Evolutionary conservation across 2,329 filamentous ascomycete species (phyloP).

Genomic region (Dryadomyces quercivorus): DNA sequence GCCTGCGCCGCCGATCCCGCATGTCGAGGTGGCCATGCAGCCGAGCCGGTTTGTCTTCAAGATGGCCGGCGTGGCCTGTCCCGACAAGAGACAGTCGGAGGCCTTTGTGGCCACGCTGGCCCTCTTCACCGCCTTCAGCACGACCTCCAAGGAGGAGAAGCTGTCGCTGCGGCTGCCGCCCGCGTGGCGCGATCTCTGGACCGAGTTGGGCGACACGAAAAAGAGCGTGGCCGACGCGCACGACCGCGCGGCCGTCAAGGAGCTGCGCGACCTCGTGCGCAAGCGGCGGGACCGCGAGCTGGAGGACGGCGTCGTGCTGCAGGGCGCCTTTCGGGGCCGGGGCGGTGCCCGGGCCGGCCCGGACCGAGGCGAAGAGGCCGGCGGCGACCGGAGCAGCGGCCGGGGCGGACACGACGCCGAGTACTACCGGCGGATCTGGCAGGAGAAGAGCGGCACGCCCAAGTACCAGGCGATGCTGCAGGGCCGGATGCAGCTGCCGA

Average conservation of each 20-base stretch:
- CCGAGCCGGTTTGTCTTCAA: conserved; percentile 51
- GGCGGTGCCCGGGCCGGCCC: conserved; percentile 31
- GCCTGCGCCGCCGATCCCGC: conserved; percentile 22
- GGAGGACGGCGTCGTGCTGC: conserved; percentile 63
- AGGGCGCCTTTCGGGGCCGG: conserved; percentile 60
- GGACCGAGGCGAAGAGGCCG: conserved; percentile 36
- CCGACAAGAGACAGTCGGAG: conserved; percentile 72
- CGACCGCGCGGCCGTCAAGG: conserved; percentile 57
- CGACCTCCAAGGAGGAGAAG: conserved; percentile 77
- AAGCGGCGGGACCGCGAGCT: conserved; percentile 56
- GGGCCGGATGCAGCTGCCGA: conserved; percentile 70
- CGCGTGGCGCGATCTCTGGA: conserved; percentile 76
- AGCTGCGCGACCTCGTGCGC: conserved; percentile 58
- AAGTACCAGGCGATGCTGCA: conserved; percentile 70
- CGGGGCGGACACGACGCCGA: conserved; percentile 26
- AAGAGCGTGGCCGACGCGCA: conserved; percentile 57
- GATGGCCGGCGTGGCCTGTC: conserved; percentile 63
- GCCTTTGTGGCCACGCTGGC: conserved; percentile 72
- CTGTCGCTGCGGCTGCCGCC: conserved; percentile 65
- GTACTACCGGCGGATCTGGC: conserved; percentile 46
- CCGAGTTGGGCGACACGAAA: conserved; percentile 59
- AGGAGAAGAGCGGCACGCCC: conserved; percentile 39
- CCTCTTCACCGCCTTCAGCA: conserved; percentile 68
- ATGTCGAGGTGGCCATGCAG: conserved; percentile 32
- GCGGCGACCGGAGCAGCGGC: conserved; percentile 28